Evolutionary conservation across 805 yeast genomes (phyloP), one percentile per base, ranked within the genome.

Genomic region (Saccharomycopsis sp.): DNA sequence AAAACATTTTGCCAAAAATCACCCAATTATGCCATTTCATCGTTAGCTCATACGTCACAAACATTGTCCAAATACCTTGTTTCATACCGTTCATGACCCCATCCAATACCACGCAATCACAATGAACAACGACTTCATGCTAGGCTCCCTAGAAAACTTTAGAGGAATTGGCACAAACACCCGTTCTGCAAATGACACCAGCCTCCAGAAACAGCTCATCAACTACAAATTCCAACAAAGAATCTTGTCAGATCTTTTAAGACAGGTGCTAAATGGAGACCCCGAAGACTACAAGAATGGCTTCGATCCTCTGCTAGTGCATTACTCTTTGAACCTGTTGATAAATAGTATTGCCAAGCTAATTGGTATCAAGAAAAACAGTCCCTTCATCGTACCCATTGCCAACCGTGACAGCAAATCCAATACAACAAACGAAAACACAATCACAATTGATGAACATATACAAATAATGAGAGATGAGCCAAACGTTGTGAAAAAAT

Each of bases 191-290:
- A 19, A 2, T 12, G 20, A 30, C 3, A n/a, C n/a, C 10, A 30
- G 15, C 23, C 20, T 42, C 7, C 35, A 42, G 36, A 42, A 42
- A 26, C 42, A 42, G 31, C 21, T 42, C 15, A 27, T 38, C 12
- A 42, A 38, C 22, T 42, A 42, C 37, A 42, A 42, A 25, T 34
- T 42, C 10, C 42, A 38, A 18, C 42, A 42, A 10, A 42, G 38
- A 26, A 25, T 38, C 5, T 21, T 42, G 8, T 34, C 38, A n/a
- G 42, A 38, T 27, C 25, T 42, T 12, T 22, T 42, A 12, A 34
- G 46, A 4, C 33, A 42, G 21, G 34, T 42, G n/a, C 26, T 42
- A 15, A 27, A 16, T 33, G 39, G 43, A 15, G 41, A 41, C n/a
- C 23, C 7, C 7, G 4, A 20, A 5, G 42, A 38, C 6, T 29